Base-by-base conservation (phyloP, 768 basidiomycete genomes). In the Boletus vinaceobasis region DNA sequence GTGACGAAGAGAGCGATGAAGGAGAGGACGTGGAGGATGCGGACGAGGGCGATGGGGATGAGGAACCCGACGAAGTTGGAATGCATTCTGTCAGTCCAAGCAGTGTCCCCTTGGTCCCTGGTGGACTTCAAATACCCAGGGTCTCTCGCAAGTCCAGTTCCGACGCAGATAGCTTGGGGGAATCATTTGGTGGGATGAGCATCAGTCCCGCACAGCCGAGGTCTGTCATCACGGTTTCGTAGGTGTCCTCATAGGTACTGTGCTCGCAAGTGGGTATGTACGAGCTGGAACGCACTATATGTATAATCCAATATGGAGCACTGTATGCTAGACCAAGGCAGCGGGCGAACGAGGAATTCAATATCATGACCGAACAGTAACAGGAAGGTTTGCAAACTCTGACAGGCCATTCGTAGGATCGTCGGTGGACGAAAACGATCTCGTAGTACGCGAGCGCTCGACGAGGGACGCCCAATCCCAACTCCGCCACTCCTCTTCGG, bases 101-200 rank as follows among this genome's bases (percentile, higher is more conserved):
- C 15, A 37, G 29, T 0, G 14, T 27, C 8, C 21, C 46, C 7
- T 23, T 48, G 43, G 29, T 31, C 29, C 36, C 62, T 15, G 60
- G 58, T 7, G 56, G 63, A 44, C 57, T 71, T 9, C 51, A 51
- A 32, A 71, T 68, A 57, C 59, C 66, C 29, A 55, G 59, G 32
- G 39, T 57, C 35, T 47, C 58, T 2, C 59, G 55, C 11, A 64
- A 62, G 15, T 68, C 67, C 10, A 23, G 38, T 33, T 49, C 65
- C 6, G 77, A 79, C 49, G 76, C 80, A n/a, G 75, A 75, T 27
- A 80, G 77, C 4, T 75, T 92, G 7, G 87, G 84, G 8, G 75
- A 75, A 58, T 88, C 87, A 4, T 81, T 93, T 58, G 87, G 80
- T 9, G 85, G 82, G 32, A 91, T 93, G 90, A 92, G 88, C 61